phyloP scores from a whole-genome alignment of 2,329 filamentous ascomycete species.

The Pseudofabraea citricarpa region DNA sequence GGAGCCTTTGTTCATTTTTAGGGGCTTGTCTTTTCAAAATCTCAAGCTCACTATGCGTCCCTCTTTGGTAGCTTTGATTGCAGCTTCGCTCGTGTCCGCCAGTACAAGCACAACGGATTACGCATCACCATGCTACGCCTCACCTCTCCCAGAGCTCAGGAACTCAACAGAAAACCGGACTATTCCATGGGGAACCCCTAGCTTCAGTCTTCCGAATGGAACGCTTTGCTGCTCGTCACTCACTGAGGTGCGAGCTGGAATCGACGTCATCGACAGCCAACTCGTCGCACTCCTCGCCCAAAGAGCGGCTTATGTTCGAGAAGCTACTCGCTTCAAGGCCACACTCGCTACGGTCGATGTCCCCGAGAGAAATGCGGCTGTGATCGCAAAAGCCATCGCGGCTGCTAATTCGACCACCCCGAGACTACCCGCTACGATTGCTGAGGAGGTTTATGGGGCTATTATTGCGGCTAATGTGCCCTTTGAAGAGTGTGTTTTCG shows the following conservation, averaged over 20 bases:
- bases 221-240: constrained; percentile 12
- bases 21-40: too few species aligned
- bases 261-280: constrained; percentile 9
- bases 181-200: constrained; percentile 11
- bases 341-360: constrained; percentile 10
- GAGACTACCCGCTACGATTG: constrained; percentile 10
- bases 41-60: too few species aligned
- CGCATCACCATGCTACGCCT: constrained; percentile 8
- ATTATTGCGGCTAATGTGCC: too few species aligned
- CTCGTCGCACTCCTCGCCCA: constrained; percentile 9
- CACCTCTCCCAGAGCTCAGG: constrained; percentile 1
- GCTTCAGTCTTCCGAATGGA: constrained; percentile 8
- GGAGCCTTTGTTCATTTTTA: too few species aligned
- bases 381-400: constrained; percentile 10
- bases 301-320: constrained; percentile 12
- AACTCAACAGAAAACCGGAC: constrained; percentile 1
- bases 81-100: too few species aligned
- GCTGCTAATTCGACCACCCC: constrained; percentile 6
- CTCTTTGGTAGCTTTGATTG: too few species aligned
- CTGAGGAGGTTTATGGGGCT: constrained; percentile 10
- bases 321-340: constrained; percentile 15
- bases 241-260: constrained; percentile 9
- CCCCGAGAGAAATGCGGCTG: constrained; percentile 7
- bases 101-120: constrained; percentile 1
- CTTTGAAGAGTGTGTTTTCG: too few species aligned